Base-by-base conservation (phyloP, 164 flowering plant genomes). In the grape (Vitis vinifera) region DNA sequence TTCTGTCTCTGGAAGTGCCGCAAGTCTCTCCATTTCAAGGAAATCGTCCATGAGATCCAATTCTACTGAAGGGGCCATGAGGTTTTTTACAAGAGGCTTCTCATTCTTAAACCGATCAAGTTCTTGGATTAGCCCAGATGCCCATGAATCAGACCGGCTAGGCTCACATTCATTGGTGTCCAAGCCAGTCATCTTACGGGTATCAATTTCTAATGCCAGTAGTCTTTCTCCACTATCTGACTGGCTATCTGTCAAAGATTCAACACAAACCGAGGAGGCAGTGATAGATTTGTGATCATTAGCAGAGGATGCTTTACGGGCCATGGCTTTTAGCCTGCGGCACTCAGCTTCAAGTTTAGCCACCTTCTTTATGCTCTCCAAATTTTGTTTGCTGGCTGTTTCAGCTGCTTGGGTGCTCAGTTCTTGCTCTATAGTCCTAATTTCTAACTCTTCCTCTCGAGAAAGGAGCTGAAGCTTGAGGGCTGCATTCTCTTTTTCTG, bases 371-470 rank as follows among this genome's bases (percentile, higher is more conserved):
- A 91, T 86, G 77, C 94, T 86, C 69, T 95, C 97, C 58, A 95
- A 76, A 66, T 89, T 90, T 60, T 88, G 93, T 78, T 92, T 94
- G 78, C 97, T 92, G 12, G 96, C 95, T 11, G 81, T 71, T 86
- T 94, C 98, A 49, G 99, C 98, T 66, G 99, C 85, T 78, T 83
- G 88, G 55, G 88, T 87, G 75, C 98, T 91, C 77, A 95, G 80
- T 58, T 95, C 99, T 73, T 97, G 83, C 82, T 95, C 99, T 37
- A 89, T 73, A 44, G 86, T 87, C 79, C 81, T 83, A 37, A 89
- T 59, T 76, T 91, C 91, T 47, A 91, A 68, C 77, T 90, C 96
- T 69, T 92, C 88, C 2, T 69, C 72, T 47, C 68, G 87, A 59
- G 82, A 74, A 9, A 55, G 73, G 10, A 95, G 88, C 72, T 91